Conservation (phyloP, 768 basidiomycete species). For the Rhizopogon roseolus region DNA sequence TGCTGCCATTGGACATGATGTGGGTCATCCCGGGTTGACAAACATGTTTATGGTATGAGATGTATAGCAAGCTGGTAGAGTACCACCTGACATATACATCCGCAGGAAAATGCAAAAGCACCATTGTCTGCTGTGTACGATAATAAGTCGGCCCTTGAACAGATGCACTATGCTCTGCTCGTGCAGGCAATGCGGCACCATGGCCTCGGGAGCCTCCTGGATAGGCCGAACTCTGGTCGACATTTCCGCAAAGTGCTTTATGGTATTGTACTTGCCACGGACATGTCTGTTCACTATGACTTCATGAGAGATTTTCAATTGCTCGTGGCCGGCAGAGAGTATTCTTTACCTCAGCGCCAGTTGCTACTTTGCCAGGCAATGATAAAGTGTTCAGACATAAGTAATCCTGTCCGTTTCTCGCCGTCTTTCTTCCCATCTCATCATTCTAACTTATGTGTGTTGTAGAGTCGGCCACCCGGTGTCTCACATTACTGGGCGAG, state of each 20-base stretch:
- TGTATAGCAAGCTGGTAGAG: neutral
- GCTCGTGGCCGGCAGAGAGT: constrained; percentile 38
- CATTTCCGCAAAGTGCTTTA: constrained; percentile 72
- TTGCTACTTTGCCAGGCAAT: constrained; percentile 83
- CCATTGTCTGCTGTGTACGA: constrained; percentile 87
- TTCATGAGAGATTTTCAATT: constrained; percentile 71
- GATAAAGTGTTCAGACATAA: constrained; percentile 97
- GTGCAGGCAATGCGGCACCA: constrained; percentile 76
- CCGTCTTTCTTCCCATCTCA: neutral
- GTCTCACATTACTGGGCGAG: constrained; percentile 92
- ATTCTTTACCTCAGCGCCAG: constrained; percentile 43
- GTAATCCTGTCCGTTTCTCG: constrained; percentile 78
- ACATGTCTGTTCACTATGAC: constrained; percentile 86
- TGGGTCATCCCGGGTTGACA: constrained; percentile 92
- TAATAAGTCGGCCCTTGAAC: constrained; percentile 85
- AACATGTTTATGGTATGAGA: constrained; percentile 87
- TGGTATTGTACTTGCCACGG: constrained; percentile 84
- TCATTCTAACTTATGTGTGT: constrained; percentile 4
- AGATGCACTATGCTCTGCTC: constrained; percentile 84
- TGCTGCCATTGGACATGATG: constrained; percentile 96
- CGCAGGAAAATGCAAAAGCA: constrained; percentile 87
- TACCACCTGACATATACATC: constrained; percentile 5
- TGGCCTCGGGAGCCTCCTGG: constrained; percentile 66
- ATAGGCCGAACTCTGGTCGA: constrained; percentile 41
- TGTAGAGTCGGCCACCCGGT: constrained; percentile 84